Conservation (phyloP, 768 basidiomycete genomes). For the Lactifluus hygrophoroides region DNA sequence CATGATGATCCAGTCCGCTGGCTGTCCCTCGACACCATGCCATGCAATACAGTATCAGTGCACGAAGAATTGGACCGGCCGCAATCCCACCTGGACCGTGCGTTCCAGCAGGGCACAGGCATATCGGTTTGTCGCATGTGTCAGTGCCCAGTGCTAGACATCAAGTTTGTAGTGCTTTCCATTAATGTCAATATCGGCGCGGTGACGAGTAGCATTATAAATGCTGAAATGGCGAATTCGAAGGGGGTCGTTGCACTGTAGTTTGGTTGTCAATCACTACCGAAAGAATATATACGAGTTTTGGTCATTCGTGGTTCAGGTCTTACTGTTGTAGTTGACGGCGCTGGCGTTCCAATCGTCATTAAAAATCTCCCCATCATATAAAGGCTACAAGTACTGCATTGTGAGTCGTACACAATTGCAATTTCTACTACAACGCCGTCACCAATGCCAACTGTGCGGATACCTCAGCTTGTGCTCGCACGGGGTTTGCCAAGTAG, state of each 20-base stretch:
- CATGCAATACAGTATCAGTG: constrained; percentile 82
- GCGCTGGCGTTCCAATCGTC: too few species aligned
- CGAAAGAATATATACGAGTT: not conserved
- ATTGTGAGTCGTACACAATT: constrained; percentile 9
- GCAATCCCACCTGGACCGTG: constrained; percentile 87
- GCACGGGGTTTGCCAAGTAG: constrained; percentile 87
- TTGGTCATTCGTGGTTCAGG: not conserved
- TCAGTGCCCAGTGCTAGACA: constrained; percentile 84
- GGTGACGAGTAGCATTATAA: constrained; percentile 94
- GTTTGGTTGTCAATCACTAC: constrained; percentile 28
- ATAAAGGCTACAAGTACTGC: not conserved
- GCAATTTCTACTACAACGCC: constrained; percentile 30
- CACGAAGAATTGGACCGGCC: constrained; percentile 91
- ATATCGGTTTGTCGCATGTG: constrained; percentile 87
- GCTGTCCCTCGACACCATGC: constrained; percentile 77
- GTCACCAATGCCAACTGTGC: constrained; percentile 74
- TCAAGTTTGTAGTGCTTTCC: constrained; percentile 89
- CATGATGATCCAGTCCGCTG: constrained; percentile 64
- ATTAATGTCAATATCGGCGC: constrained; percentile 96
- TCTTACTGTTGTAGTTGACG: too few species aligned
- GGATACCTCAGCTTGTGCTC: constrained; percentile 89
- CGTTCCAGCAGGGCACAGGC: constrained; percentile 84
- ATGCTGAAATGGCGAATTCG: constrained; percentile 88
- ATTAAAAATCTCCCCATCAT: too few species aligned
- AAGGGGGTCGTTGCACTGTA: constrained; percentile 44